A percentile compares a stretch with the other conserved stretches of the same genome.
phyloP scores from a whole-genome alignment of 148 eudicot genomes.

The Nepenthes gracilis region DNA sequence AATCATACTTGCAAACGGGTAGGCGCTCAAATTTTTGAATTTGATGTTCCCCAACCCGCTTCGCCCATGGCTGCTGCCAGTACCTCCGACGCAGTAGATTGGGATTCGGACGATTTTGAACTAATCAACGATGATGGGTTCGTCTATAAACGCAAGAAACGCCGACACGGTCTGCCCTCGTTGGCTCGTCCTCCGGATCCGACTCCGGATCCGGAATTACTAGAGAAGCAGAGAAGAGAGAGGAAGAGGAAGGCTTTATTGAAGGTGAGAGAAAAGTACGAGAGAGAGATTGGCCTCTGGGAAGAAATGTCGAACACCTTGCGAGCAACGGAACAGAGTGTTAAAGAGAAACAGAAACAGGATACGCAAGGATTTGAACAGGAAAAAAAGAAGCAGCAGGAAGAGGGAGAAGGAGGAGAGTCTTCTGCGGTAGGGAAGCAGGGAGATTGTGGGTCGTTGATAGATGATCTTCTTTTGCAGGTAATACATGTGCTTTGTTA shows the following conservation, averaged over 20 bases:
- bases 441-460: background rate
- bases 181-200: slow-evolving; percentile 22
- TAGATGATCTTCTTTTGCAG: slow-evolving; percentile 18
- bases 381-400: background rate
- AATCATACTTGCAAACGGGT: no score
- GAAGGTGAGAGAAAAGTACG: slow-evolving; percentile 39
- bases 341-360: slow-evolving; percentile 17
- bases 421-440: background rate
- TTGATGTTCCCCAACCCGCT: background rate
- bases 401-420: background rate
- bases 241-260: slow-evolving; percentile 34
- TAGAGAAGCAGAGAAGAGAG: slow-evolving; percentile 20
- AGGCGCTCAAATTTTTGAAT: no score
- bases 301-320: slow-evolving; percentile 55
- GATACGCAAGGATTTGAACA: background rate
- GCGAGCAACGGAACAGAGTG: slow-evolving; percentile 22
- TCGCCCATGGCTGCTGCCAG: slow-evolving; percentile 1
- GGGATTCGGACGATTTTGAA: slow-evolving; percentile 50
- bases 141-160: slow-evolving; percentile 58
- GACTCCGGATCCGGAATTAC: slow-evolving; percentile 45
- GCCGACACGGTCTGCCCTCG: slow-evolving; percentile 26
- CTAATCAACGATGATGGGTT: slow-evolving; percentile 54
- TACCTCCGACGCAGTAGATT: background rate
- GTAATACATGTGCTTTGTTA: slow-evolving; percentile 1
- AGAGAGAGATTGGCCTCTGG: slow-evolving; percentile 52